A percentile compares a stretch with the other conserved stretches of the same genome.
Evolutionary conservation across 495 filamentous ascomycete genomes (phyloP).

Genomic region (Daldinia concentrica): DNA sequence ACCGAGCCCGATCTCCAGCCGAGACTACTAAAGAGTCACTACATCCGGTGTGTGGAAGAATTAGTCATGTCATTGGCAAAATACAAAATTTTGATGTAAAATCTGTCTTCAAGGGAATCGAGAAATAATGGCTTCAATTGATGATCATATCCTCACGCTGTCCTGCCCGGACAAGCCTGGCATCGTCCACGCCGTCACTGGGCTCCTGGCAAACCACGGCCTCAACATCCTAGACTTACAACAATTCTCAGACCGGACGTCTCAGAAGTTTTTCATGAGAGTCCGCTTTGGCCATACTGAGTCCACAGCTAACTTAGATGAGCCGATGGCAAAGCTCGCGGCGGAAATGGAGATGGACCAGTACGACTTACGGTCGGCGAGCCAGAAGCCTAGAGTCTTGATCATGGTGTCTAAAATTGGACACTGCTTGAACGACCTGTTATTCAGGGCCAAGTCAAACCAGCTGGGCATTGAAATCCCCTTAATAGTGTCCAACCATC

Average conservation of each 20-base stretch:
- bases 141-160: conserved; percentile 75
- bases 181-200: conserved; percentile 80
- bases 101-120: conserved; percentile 19
- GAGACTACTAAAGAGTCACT: conserved; percentile 27
- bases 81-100: conserved; percentile 21
- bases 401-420: conserved; percentile 87
- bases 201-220: conserved; percentile 69
- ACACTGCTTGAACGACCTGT: conserved; percentile 81
- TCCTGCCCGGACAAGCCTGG: conserved; percentile 79
- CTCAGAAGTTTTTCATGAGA: conserved; percentile 79
- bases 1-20: conserved; percentile 43
- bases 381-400: conserved; percentile 72
- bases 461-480: conserved; percentile 75
- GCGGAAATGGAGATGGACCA: conserved; percentile 63
- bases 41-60: conserved; percentile 23
- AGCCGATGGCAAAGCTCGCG: conserved; percentile 65
- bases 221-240: conserved; percentile 79
- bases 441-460: conserved; percentile 72
- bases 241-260: conserved; percentile 74
- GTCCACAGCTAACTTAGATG: conserved; percentile 55
- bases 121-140: conserved; percentile 39
- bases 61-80: conserved; percentile 41
- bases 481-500: conserved; percentile 76
- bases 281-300: conserved; percentile 69
- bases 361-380: conserved; percentile 68